These are phyloP conservation scores for Asterochloris sp. DNA, from an alignment of 139 green algal species.

Conservation along the genomic window DNA sequence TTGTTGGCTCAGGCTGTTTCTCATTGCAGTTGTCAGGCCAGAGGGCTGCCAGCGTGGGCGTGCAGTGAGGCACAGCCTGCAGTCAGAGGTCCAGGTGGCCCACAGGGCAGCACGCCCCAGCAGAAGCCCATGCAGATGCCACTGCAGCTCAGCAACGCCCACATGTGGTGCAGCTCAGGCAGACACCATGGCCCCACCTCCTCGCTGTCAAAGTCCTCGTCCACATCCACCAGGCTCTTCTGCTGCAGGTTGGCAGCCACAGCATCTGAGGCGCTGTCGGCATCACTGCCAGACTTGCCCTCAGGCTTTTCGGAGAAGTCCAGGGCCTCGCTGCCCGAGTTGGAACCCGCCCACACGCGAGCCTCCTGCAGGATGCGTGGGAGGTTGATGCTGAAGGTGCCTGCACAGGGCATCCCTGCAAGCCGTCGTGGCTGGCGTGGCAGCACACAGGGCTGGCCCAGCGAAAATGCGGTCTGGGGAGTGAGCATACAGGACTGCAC, in stretches of 20 bases:
- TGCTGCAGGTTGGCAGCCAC: conserved; percentile 27
- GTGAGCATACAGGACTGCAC: background rate
- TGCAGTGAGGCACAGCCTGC: too few species aligned
- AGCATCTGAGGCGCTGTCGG: background rate
- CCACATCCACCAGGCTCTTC: conserved; percentile 43
- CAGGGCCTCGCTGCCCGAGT: conserved; percentile 21
- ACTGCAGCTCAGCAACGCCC: too few species aligned
- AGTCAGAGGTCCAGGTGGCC: too few species aligned
- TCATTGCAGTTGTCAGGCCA: too few species aligned
- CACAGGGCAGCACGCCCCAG: too few species aligned
- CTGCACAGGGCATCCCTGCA: background rate
- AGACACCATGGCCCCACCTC: background rate
- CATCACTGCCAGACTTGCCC: conserved; percentile 4
- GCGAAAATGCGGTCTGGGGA: background rate
- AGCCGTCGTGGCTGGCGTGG: too few species aligned
- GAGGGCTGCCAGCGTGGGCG: too few species aligned
- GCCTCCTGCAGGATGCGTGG: conserved; percentile 18
- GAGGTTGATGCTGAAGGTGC: background rate
- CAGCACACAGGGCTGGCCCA: background rate
- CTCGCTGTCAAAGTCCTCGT: conserved; percentile 35
- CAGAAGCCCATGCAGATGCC: too few species aligned
- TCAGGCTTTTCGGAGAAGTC: conserved; percentile 37
- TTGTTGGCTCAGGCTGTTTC: too few species aligned
- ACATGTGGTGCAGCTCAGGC: too few species aligned
- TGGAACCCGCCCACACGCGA: conserved; percentile 23